Percentiles rank a stretch among this genome's conserved stretches.
phyloP scores from a whole-genome alignment of 495 filamentous ascomycete species.

The Podospora sp. region DNA sequence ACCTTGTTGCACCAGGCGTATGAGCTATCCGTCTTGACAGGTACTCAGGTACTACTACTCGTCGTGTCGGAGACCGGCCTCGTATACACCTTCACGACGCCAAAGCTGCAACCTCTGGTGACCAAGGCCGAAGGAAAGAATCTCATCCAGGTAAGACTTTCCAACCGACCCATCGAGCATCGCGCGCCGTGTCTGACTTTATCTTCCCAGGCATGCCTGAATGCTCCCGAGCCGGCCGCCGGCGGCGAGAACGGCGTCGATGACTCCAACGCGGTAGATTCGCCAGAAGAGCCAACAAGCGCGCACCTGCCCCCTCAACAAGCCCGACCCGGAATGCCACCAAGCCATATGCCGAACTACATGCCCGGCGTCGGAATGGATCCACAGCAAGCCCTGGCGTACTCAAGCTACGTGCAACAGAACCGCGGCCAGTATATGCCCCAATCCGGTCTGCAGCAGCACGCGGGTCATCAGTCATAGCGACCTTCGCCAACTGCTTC shows the following conservation, averaged over 20 bases:
- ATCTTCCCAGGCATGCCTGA: constrained; percentile 75
- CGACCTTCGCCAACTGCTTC: constrained; percentile 20
- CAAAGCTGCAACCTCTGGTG: constrained; percentile 97
- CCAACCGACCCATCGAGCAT: constrained; percentile 1
- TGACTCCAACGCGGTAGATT: constrained; percentile 61
- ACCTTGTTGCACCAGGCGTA: constrained; percentile 69
- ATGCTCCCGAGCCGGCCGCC: constrained; percentile 91
- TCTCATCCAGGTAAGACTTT: constrained; percentile 87
- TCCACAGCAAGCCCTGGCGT: constrained; percentile 61
- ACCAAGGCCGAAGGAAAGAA: constrained; percentile 99
- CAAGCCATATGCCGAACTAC: constrained; percentile 54
- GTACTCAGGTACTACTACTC: constrained; percentile 94
- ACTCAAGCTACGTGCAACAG: constrained; percentile 61
- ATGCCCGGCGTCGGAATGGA: constrained; percentile 58
- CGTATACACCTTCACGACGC: constrained; percentile 99
- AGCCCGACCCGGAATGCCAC: constrained; percentile 52
- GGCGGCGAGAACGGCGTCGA: constrained; percentile 90
- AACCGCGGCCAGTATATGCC: constrained; percentile 55
- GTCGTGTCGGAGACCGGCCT: constrained; percentile 98
- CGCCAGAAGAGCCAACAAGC: constrained; percentile 63
- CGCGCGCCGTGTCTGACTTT: constrained; percentile 13
- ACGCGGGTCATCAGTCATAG: constrained; percentile 58
- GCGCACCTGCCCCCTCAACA: constrained; percentile 61
- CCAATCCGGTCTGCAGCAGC: constrained; percentile 57
- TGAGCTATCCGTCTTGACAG: constrained; percentile 95